These are phyloP conservation scores for Cladophialophora carrionii DNA, from an alignment of 2,329 filamentous ascomycete species.

Conservation along the genomic window DNA sequence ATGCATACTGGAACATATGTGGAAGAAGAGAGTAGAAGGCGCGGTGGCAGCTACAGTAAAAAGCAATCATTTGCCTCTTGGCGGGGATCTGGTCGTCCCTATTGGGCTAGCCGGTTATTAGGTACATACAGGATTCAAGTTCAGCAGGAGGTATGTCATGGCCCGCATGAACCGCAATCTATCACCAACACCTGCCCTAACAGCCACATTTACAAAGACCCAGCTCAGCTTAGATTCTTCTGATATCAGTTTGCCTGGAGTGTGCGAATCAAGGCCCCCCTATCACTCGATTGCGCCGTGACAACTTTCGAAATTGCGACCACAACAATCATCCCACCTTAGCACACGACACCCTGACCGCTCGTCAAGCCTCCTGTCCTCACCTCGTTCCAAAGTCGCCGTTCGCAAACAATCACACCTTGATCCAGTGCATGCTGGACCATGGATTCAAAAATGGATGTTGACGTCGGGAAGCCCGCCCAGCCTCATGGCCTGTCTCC, in stretches of 20 bases:
- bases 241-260: not conserved
- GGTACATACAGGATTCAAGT: not conserved
- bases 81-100: not conserved
- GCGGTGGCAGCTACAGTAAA: not conserved
- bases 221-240: conserved; percentile 1
- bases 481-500: conserved; percentile 75
- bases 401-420: not conserved
- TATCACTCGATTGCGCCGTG: not conserved
- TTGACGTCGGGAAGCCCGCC: conserved; percentile 84
- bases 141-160: conserved; percentile 12
- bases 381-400: conserved; percentile 38
- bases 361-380: conserved; percentile 33
- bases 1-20: not conserved
- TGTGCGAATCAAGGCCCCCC: not conserved
- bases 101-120: conserved; percentile 4
- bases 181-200: conserved; percentile 1
- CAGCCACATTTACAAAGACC: not conserved
- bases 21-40: not conserved
- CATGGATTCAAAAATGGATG: conserved; percentile 98
- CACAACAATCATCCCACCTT: conserved; percentile 29
- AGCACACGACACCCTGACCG: conserved; percentile 30
- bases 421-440: conserved; percentile 36
- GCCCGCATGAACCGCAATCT: conserved; percentile 7
- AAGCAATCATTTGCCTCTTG: conserved; percentile 5
- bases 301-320: conserved; percentile 13